Base-by-base conservation (phyloP, 2,329 filamentous ascomycete genomes). In the Aspergillus sp. region DNA sequence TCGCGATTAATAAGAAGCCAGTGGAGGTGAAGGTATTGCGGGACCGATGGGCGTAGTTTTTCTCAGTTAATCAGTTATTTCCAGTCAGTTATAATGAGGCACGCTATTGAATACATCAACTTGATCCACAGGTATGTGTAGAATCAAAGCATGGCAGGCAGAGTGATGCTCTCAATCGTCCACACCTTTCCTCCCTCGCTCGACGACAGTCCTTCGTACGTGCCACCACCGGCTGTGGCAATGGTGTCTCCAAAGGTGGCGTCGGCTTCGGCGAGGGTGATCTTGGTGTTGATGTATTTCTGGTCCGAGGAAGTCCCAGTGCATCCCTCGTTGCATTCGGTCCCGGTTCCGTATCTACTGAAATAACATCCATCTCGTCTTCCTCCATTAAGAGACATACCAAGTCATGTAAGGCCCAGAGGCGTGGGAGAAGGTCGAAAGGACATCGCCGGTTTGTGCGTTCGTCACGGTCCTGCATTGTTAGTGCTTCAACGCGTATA, bases 241-340 rank as follows among this genome's bases (percentile, higher is more conserved):
- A 70, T 69, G 3, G 67, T 70, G 12, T 63, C 54, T 1, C 66
- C 66, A 34, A 70, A 70, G 3, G 60, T 64, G 34, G 40, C 13
- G 17, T 50, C 47, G 19, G 47, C 47, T 0, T 22, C 30, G 12
- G 47, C 34, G 12, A 50, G 34, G 34, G 63, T 61, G 11, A 39
- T 37, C 30, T 37, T 30, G 17, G 47, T 78, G 57, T 77, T 72
- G 41, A 70, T 53, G 60, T 79, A 78, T 15, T 68, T 65, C 64
- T 79, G 76, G 5, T 68, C 61, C 5, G 70, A 68, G 27, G 75
- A 62, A n/a, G 76, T 78, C n/a, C 71, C 72, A 0, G 67, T 72
- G 65, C 76, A 79, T 42, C 57, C 61, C 15, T 65, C 51, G 59
- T 77, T 61, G 45, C 76, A 79, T 60, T 78, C 74, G 2, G 75